These are phyloP conservation scores for Cladosporium sp. DNA, from an alignment of 2,329 filamentous ascomycete genomes.

Conservation along the genomic window DNA sequence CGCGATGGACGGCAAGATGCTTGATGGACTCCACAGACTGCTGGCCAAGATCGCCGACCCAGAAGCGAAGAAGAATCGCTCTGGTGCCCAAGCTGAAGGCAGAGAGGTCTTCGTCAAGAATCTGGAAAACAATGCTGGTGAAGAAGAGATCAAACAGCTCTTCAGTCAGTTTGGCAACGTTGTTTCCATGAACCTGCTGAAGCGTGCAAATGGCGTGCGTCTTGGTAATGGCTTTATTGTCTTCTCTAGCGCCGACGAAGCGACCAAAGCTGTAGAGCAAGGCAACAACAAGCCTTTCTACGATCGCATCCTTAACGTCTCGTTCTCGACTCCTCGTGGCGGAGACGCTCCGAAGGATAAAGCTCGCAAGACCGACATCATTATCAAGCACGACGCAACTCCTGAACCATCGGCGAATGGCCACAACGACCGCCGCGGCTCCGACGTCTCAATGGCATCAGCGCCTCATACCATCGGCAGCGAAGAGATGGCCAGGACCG, in stretches of 20 bases:
- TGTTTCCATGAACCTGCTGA: conserved; percentile 69
- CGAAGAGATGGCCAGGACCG: conserved; percentile 30
- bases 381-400: conserved; percentile 33
- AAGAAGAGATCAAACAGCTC: conserved; percentile 65
- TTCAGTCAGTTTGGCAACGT: conserved; percentile 78
- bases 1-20: conserved; percentile 66
- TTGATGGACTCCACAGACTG: conserved; percentile 70
- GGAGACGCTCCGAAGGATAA: conserved; percentile 32
- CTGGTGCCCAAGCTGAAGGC: conserved; percentile 80
- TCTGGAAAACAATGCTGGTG: conserved; percentile 71
- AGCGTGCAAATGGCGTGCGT: conserved; percentile 65
- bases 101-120: conserved; percentile 86
- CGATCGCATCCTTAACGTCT: conserved; percentile 38
- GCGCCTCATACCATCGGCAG: conserved; percentile 20
- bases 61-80: conserved; percentile 70
- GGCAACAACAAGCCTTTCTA: conserved; percentile 37
- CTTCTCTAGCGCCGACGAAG: conserved; percentile 60
- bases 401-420: conserved; percentile 28
- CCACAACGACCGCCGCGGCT: conserved; percentile 26
- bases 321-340: conserved; percentile 33
- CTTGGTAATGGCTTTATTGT: conserved; percentile 80
- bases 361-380: conserved; percentile 33
- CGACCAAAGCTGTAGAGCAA: conserved; percentile 34
- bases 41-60: conserved; percentile 85
- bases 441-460: conserved; percentile 33